phyloP scores from a whole-genome alignment of 1,284 basidiomycete genomes.

The Veloboletus limbatus region DNA sequence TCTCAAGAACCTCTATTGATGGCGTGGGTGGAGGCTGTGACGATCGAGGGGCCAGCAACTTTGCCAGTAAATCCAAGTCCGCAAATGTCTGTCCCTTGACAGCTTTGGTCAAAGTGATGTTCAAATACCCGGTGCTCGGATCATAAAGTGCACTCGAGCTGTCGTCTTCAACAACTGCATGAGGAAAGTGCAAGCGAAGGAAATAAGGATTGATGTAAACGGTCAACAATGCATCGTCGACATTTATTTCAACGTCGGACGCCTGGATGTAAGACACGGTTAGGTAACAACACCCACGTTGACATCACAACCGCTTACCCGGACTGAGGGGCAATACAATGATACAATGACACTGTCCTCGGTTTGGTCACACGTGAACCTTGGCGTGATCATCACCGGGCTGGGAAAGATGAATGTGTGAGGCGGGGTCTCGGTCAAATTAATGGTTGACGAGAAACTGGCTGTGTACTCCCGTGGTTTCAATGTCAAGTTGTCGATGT shows the following conservation, averaged over 20 bases:
- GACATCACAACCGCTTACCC: slow-evolving; percentile 48
- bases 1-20: slow-evolving; percentile 60
- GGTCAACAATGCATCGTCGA: slow-evolving; percentile 68
- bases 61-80: slow-evolving; percentile 74
- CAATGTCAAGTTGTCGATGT: neutral
- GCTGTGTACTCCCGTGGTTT: neutral
- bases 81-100: slow-evolving; percentile 61
- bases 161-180: slow-evolving; percentile 65
- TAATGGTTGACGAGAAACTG: neutral
- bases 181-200: slow-evolving; percentile 69
- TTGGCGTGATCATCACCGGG: slow-evolving; percentile 70
- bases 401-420: neutral
- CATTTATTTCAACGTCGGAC: slow-evolving; percentile 72
- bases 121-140: slow-evolving; percentile 66
- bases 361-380: slow-evolving; percentile 74
- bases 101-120: slow-evolving; percentile 67
- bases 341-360: slow-evolving; percentile 54
- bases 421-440: neutral
- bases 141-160: slow-evolving; percentile 69
- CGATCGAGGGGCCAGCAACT: slow-evolving; percentile 65
- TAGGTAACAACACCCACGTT: slow-evolving; percentile 16
- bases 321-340: slow-evolving; percentile 73
- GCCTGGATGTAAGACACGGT: slow-evolving; percentile 45
- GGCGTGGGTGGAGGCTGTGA: slow-evolving; percentile 39
- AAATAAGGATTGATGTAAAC: slow-evolving; percentile 80